Evolutionary conservation across 2,329 filamentous ascomycete species (phyloP).

Genomic region (Fusarium scirpi): DNA sequence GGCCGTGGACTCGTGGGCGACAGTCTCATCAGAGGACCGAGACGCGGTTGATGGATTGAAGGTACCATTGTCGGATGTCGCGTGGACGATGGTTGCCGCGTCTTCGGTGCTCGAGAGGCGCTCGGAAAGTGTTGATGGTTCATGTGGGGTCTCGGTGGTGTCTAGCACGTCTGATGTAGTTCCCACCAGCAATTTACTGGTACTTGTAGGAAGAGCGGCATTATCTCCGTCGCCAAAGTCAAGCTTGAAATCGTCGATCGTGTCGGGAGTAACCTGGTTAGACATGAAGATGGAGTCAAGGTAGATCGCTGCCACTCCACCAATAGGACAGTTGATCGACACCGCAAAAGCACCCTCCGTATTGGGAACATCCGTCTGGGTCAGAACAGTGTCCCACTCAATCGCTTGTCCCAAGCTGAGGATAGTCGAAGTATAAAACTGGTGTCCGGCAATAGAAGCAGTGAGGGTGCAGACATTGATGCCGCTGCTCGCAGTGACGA

Average conservation of each 20-base stretch:
- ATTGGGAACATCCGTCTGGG: not conserved
- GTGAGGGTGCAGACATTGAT: conserved; percentile 16
- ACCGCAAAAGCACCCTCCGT: not conserved
- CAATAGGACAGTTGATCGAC: not conserved
- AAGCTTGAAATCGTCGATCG: conserved; percentile 16
- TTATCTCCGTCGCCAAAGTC: conserved; percentile 8
- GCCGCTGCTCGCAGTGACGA: conserved; percentile 1
- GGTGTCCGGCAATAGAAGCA: conserved; percentile 20
- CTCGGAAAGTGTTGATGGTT: not conserved
- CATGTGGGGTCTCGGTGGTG: not conserved
- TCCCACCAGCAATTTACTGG: rapidly evolving
- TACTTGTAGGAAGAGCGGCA: not conserved
- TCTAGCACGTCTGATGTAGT: rapidly evolving
- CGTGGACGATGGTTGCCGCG: not conserved
- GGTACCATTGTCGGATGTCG: not conserved
- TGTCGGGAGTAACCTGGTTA: conserved; percentile 35
- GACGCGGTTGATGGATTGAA: not conserved
- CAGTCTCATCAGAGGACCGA: not conserved
- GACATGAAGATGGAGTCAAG: conserved; percentile 42
- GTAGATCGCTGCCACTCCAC: conserved; percentile 13
- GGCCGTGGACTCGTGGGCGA: too few relatives aligned
- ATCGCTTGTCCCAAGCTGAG: not conserved
- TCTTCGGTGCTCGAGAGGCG: not conserved
- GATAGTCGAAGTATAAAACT: conserved; percentile 1
- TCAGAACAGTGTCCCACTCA: conserved; percentile 18